Evolutionary conservation across 805 yeast genomes (phyloP), one percentile per base, ranked within the genome.

Genomic region (Ogataea minuta): DNA sequence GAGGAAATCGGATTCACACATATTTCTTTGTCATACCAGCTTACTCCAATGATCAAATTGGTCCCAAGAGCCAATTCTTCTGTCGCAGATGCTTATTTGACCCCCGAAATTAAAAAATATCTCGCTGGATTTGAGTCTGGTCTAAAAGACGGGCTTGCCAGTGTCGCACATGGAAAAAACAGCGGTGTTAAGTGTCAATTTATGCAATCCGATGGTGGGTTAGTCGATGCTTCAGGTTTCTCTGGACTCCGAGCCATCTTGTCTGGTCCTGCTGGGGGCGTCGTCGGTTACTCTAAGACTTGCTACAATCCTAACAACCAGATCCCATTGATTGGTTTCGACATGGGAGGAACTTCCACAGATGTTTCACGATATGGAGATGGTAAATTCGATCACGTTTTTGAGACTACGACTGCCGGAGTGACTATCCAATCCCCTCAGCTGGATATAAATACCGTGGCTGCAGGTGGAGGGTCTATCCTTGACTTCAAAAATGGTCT

Each of bases 191-290:
- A 69, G 45, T 76, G 86, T 43, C 81, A 84, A 50, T 91, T 91
- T 62, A 91, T 91, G 98, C 96, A 91, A 63, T 85, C 95, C 9
- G 96, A 91, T 60, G 98, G 98, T 42, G 98, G 98, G 2, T 72
- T 91, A 43, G 89, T 90, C 15, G 88, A 88, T 40, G 89, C 93
- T 54, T 69, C 77, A 15, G 73, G 77, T 34, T 91, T 91, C 59
- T 82, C 96, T 0, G 98, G 98, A 2, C 67, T 91, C 25, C 74
- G 79, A 50, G 95, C 98, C 3, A 84, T 91, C 34, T 64, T 91
- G 24, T 87, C 96, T 1, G 98, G 98, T 2, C 98, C 98, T 3
- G 98, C 98, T 8, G 98, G 98, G 26, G 98, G 98, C 34, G 95
- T 91, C 43, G 96, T 91, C 23, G 98, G 98, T 0, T 86, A 79